Percentiles rank a stretch among this genome's conserved stretches.
Evolutionary conservation across 345 rosid species (phyloP).

Genomic region (Conringia planisiliqua): DNA sequence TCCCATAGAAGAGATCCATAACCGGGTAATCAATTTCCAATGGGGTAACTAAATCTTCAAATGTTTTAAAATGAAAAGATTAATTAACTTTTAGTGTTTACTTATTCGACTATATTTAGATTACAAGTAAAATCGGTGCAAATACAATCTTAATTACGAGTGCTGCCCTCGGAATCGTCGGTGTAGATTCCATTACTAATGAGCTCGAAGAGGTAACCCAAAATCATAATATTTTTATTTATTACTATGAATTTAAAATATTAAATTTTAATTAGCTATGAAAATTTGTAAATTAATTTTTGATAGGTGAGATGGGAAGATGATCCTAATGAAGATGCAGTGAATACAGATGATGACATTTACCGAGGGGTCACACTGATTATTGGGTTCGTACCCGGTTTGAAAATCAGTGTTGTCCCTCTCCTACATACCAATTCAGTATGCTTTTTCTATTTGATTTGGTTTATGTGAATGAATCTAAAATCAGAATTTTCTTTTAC

Average conservation of each 20-base stretch:
- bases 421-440: no score
- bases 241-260: background rate
- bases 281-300: background rate
- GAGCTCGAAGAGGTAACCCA: conserved; percentile 27
- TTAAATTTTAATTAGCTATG: background rate
- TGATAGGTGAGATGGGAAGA: conserved; percentile 1
- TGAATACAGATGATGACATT: background rate
- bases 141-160: conserved; percentile 44
- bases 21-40: no score
- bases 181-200: conserved; percentile 45
- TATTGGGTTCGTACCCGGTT: conserved; percentile 48
- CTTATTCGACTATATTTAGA: no score
- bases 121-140: no score
- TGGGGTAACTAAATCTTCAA: no score
- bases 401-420: no score
- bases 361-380: conserved; percentile 40
- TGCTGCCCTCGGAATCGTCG: conserved; percentile 47
- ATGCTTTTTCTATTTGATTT: no score
- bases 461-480: no score
- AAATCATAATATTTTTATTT: background rate
- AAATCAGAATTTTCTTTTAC: no score
- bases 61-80: no score
- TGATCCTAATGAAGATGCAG: background rate
- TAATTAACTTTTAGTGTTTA: no score
- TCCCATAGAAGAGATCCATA: no score